A percentile compares a stretch with the other conserved stretches of the same genome.
Evolutionary conservation across 2,329 filamentous ascomycete species (phyloP).

Genomic region (Epichloe scottii): DNA sequence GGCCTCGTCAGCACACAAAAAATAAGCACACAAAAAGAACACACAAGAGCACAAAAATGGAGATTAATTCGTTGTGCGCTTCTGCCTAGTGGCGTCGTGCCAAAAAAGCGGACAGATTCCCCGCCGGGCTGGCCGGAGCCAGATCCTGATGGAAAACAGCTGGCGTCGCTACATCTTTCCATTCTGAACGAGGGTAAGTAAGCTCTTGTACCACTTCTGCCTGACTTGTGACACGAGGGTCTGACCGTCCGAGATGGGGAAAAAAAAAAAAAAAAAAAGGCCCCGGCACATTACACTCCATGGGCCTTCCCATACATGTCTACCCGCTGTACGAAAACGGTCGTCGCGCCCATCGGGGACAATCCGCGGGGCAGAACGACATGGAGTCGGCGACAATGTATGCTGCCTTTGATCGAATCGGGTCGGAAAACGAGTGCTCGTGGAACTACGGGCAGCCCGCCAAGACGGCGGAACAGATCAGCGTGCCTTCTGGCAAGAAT

Average conservation of each 20-base stretch:
- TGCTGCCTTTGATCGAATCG: conserved; percentile 45
- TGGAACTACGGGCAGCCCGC: conserved; percentile 42
- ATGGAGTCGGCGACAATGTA: conserved; percentile 48
- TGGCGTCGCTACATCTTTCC: conserved; percentile 31
- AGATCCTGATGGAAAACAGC: conserved; percentile 32
- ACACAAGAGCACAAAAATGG: neutral
- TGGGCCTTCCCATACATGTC: conserved; percentile 52
- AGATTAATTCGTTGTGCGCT: neutral
- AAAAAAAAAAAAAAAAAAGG: conserved; percentile 23
- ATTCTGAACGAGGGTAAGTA: conserved; percentile 21
- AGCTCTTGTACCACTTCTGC: too few relatives aligned
- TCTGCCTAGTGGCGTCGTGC: conserved; percentile 19
- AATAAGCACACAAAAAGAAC: too few relatives aligned
- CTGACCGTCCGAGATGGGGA: too few relatives aligned
- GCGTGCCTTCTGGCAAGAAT: conserved; percentile 41
- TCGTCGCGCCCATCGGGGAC: conserved; percentile 42
- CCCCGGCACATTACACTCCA: conserved; percentile 40
- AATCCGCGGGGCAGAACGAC: conserved; percentile 42
- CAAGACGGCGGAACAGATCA: conserved; percentile 37
- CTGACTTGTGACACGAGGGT: too few relatives aligned
- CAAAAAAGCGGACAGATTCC: conserved; percentile 23
- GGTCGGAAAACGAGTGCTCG: conserved; percentile 37
- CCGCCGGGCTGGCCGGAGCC: conserved; percentile 47
- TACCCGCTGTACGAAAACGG: conserved; percentile 57
- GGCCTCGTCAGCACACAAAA: too few relatives aligned